phyloP scores from a whole-genome alignment of 495 filamentous ascomycete genomes.

The Penicillium subrubescens region DNA sequence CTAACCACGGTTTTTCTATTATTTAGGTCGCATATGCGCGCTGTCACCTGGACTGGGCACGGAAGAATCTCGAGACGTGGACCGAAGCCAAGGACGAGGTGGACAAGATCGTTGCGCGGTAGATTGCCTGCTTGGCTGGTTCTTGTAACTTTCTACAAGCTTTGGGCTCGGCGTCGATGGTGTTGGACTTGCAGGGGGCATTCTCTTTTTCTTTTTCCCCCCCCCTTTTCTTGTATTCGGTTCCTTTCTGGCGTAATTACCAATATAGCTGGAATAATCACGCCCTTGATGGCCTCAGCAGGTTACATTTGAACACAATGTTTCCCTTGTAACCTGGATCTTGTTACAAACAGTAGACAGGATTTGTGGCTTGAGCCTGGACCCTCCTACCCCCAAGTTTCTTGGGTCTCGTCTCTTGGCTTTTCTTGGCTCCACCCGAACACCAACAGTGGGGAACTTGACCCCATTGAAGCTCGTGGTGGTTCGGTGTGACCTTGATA shows the following conservation, averaged over 20 bases:
- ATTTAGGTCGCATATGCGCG: slow-evolving; percentile 85
- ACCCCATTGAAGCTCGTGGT: too few relatives aligned
- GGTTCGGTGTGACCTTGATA: neutral
- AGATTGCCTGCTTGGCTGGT: slow-evolving; percentile 15
- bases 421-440: neutral
- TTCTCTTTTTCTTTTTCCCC: slow-evolving; percentile 1
- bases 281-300: neutral
- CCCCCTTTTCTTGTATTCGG: neutral
- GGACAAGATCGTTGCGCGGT: slow-evolving; percentile 74
- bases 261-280: slow-evolving; percentile 3
- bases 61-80: slow-evolving; percentile 94
- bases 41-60: slow-evolving; percentile 98
- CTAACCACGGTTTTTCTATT: slow-evolving; percentile 15
- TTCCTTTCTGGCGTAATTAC: neutral
- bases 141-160: neutral
- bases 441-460: neutral
- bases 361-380: neutral
- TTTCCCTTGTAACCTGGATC: neutral
- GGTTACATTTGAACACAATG: neutral
- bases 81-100: slow-evolving; percentile 93
- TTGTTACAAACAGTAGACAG: neutral
- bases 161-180: neutral
- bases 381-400: neutral
- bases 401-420: neutral
- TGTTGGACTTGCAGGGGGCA: neutral